Base-by-base conservation (phyloP, 2,329 filamentous ascomycete species). In the Trichoderma atrobrunneum region DNA sequence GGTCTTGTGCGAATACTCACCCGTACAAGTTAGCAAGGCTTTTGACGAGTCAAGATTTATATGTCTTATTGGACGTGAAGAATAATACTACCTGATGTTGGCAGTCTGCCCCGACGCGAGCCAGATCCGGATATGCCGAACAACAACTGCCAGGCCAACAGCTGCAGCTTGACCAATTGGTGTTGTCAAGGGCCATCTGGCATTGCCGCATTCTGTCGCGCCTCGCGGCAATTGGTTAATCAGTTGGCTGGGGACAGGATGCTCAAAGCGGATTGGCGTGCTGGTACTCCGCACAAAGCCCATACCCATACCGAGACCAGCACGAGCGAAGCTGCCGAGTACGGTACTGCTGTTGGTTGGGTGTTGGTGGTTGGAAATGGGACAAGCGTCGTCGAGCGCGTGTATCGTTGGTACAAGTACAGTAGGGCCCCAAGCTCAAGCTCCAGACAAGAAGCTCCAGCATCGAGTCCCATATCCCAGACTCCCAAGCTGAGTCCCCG, bases 191-290 rank as follows among this genome's bases (percentile, higher is more conserved):
- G 60, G 10, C 21, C 28, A 28, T 26, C 18, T 28, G 43, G 64
- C 64, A 67, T 30, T 67, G 34, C 64, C 64, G 64, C 34, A 59
- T 43, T 57, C 32, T 67, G 32, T 57, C 64, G 54, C 51, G 32
- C 51, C 36, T 67, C 64, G 64, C 64, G 64, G 64, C 64, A 67
- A 59, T 67, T 67, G 64, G 54, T 59, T 28, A 57, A 59, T 59
- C 7, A n/a, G 32, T 14, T 57, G 32, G 32, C 48, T 14, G 57
- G 57, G 32, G 57, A 32, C 57, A 34, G 57, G 57, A 34, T 60
- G 30, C 57, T 54, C 48, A 54, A 34, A 60, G 57, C 28, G 57
- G 57, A 60, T 60, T 34, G 57, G 57, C 30, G 57, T 18, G 24
- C 12, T 5, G 63, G 11, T 36, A 21, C 62, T 65, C 43, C 43